These are phyloP conservation scores for Ormosia semicastrata DNA, from an alignment of 306 rosid species.

Conservation along the genomic window DNA sequence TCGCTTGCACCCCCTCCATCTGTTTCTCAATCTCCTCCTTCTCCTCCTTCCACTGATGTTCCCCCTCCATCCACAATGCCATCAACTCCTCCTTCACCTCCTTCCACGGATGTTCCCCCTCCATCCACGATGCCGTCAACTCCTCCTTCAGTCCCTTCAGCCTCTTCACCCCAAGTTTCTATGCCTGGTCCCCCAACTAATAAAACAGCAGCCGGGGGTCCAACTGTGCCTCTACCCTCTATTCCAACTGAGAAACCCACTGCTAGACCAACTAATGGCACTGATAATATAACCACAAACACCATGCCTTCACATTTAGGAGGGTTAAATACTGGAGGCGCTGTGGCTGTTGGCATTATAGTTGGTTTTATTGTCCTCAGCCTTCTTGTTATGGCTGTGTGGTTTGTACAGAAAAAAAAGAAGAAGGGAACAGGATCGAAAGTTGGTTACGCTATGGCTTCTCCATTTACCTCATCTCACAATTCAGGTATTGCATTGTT, in stretches of 20 bases:
- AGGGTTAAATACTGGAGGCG: constrained; percentile 48
- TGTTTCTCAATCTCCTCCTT: constrained; percentile 46
- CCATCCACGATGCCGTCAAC: constrained; percentile 47
- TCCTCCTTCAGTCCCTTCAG: constrained; percentile 64
- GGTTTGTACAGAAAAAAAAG: constrained; percentile 65
- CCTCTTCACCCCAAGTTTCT: constrained; percentile 55
- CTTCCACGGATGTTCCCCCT: constrained; percentile 33
- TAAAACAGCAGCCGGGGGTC: constrained; percentile 29
- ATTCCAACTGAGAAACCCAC: constrained; percentile 60
- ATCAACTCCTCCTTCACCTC: constrained; percentile 55
- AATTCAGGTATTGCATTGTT: constrained; percentile 72
- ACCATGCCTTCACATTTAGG: constrained; percentile 36
- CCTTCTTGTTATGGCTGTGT: constrained; percentile 61
- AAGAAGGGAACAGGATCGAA: constrained; percentile 41
- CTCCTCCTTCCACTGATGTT: constrained; percentile 32
- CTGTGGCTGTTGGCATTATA: constrained; percentile 60
- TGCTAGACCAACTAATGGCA: constrained; percentile 45
- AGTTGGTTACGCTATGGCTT: constrained; percentile 51
- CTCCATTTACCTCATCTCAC: constrained; percentile 89
- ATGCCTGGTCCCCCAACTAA: constrained; percentile 46
- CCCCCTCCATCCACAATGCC: constrained; percentile 40
- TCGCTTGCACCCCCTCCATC: constrained; percentile 51
- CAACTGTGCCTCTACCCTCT: constrained; percentile 33
- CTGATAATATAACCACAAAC: constrained; percentile 13
- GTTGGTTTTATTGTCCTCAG: constrained; percentile 69